A percentile compares a stretch with the other conserved stretches of the same genome.
phyloP scores from a whole-genome alignment of 306 rosid genomes.

The Castanea sativa region DNA sequence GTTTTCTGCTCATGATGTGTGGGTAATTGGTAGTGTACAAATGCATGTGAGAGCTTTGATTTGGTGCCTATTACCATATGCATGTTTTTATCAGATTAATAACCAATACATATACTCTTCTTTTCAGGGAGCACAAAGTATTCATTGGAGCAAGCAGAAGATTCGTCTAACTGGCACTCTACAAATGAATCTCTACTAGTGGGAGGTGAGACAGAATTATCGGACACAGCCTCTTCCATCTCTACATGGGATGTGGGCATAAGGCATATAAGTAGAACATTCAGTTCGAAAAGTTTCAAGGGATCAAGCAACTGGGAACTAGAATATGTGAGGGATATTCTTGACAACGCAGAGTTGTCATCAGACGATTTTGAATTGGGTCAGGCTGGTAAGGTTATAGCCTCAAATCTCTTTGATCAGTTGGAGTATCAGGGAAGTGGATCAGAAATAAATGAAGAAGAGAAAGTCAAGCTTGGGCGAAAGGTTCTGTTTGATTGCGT shows the following conservation, averaged over 20 bases:
- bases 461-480: constrained; percentile 36
- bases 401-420: constrained; percentile 55
- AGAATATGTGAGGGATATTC: constrained; percentile 54
- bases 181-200: constrained; percentile 31
- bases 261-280: constrained; percentile 25
- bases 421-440: constrained; percentile 42
- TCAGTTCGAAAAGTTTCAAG: constrained; percentile 23
- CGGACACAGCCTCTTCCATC: constrained; percentile 40
- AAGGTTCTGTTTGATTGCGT: constrained; percentile 66
- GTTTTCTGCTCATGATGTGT: background rate
- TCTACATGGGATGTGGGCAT: constrained; percentile 15
- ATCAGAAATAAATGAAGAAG: constrained; percentile 35
- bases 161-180: constrained; percentile 32
- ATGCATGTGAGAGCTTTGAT: background rate
- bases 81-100: constrained; percentile 3
- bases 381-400: constrained; percentile 29
- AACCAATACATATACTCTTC: constrained; percentile 8
- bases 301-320: constrained; percentile 55
- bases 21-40: background rate
- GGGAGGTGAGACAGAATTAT: constrained; percentile 27
- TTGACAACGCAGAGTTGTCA: constrained; percentile 46
- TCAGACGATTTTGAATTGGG: constrained; percentile 52
- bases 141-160: constrained; percentile 47
- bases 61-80: constrained; percentile 13
- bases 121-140: constrained; percentile 55